Evolutionary conservation across 495 filamentous ascomycete genomes (phyloP), one percentile per base, ranked within the genome.

Genomic region (Hypoxylon cercidicola): DNA sequence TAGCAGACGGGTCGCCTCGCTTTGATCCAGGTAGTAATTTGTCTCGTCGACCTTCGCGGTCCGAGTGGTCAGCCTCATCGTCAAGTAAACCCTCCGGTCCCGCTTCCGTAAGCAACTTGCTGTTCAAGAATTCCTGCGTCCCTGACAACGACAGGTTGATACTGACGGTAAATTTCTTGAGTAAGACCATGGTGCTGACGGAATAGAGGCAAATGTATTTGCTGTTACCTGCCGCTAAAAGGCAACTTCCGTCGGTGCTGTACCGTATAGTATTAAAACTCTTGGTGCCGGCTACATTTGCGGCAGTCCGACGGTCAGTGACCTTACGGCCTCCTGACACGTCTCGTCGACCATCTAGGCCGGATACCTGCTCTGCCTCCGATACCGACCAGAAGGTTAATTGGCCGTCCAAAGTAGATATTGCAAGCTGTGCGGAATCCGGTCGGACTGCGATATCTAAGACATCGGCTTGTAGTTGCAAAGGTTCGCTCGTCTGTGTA

Each of bases 141-240:
- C 95, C 95, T 21, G 97, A 93, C 4, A 99, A 82, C 13, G 93
- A 94, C 2, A 96, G 83, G 74, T 99, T 99, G 73, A 96, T 86
- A 40, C 91, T 95, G 57, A 97, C 92, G 0, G 93, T 97, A 71
- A 88, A 98, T 64, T 97, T 97, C 68, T 94, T 96, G 54, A 97
- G 78, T n/a, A 99, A 80, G 3, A 91, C 90, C 69, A 93, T 92
- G 3, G 93, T 94, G 41, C 84, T 84, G 19, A 95, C 91, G 48
- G 95, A 93, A 75, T 99, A 99, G 53, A 99, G 79, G 71, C 96
- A 98, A 25, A 99, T 96, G 71, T 92, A 97, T 78, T 97, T 99
- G 85, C 92, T 97, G 76, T 93, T 97, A 5, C 95, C 95, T 47
- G 84, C 93, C 0, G 93, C 94, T 39, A 99, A 80, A 19, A 98